Evolutionary conservation across 495 filamentous ascomycete genomes (phyloP), one percentile per base, ranked within the genome.

Genomic region (Mycothermus thermophilus): DNA sequence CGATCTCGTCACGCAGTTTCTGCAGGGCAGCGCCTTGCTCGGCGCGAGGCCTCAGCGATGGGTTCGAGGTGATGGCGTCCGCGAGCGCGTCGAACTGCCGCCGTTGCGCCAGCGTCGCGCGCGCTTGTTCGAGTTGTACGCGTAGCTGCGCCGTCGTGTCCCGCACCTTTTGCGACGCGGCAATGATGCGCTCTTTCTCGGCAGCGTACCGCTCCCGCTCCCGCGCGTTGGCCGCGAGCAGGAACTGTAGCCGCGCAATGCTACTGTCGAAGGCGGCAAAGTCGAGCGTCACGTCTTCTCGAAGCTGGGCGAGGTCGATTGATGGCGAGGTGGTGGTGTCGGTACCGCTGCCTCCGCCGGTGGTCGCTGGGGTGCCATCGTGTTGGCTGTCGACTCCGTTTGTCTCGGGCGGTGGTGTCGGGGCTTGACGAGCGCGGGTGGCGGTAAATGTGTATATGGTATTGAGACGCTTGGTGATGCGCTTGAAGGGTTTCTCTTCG

Each of bases 401-500:
- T 57, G 58, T 54, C 43, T 92, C 80, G 16, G 79, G 78, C 2
- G 79, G 77, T 27, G 83, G 80, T 10, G 79, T 82, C 27, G 72
- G 74, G 2, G 71, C 74, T 19, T 78, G 71, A 13, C 64, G 64
- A 20, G 61, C 60, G 22, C 65, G 64, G 7, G 62, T 59, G 34
- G 62, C 58, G 12, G 72, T 57, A 19, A 82, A 61, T 2, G 75
- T 72, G 32, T 76, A 66, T 4, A 81, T 67, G 20, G 72, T 67
- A 17, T 79, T 62, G 8, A 93, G 71, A 27, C 82, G 77, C 59
- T 84, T 84, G 8, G 80, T 77, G 33, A 97, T 73, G 32, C 88
- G 83, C 55, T 83, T 81, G 71, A 88, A 95, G 3, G 85, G 84
- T 34, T 84, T 85, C 50, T 92, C 80, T 67, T 97, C 90, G 44